Base-by-base conservation (phyloP, 2,329 filamentous ascomycete genomes). In the Zalaria obscura region DNA sequence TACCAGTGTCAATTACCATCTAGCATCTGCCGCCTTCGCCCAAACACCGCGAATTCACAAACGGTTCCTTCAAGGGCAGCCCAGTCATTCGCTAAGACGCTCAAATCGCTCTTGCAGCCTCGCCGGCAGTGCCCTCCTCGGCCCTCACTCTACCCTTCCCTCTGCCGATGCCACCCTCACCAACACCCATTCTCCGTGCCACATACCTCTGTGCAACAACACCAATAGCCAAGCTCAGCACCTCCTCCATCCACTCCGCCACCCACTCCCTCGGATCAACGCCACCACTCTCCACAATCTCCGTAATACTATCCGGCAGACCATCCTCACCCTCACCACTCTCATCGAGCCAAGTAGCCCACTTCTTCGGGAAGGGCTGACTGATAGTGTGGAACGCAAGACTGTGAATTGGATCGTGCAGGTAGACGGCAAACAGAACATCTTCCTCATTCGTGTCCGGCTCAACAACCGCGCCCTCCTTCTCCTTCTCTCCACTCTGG, bases 241-340 rank as follows among this genome's bases (percentile, higher is more conserved):
- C 67, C 65, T 96, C 89, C 65, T 96, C 89, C 37, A 98, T 74
- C 91, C 91, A 98, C 62, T 96, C 91, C 3, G 88, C 83, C 32
- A 94, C 84, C 91, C 91, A 98, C 61, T 98, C 91, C 44, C 91
- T 73, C 0, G 91, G 91, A 56, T 98, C 91, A 2, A 96, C 85
- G 6, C 76, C 78, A 10, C 78, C 78, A 40, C 63, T 68, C 42
- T 74, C 67, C 39, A 98, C 76, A 48, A 96, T 93, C 50, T 89
- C 83, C 25, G 75, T 72, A 52, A 98, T 95, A 55, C 88, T 86
- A 27, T 85, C 81, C 0, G 91, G 89, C 29, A 88, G 62, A 56
- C 59, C 38, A 67, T 66, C 62, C 35, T 72, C 64, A 26, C 71
- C 69, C 44, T 70, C 71, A 5, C 60, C 53, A 3, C 80, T 71